A percentile compares a stretch with the other conserved stretches of the same genome.
These are phyloP conservation scores for Zygosaccharomyces sapae DNA, from an alignment of 1,139 yeast genomes.

Conservation along the genomic window DNA sequence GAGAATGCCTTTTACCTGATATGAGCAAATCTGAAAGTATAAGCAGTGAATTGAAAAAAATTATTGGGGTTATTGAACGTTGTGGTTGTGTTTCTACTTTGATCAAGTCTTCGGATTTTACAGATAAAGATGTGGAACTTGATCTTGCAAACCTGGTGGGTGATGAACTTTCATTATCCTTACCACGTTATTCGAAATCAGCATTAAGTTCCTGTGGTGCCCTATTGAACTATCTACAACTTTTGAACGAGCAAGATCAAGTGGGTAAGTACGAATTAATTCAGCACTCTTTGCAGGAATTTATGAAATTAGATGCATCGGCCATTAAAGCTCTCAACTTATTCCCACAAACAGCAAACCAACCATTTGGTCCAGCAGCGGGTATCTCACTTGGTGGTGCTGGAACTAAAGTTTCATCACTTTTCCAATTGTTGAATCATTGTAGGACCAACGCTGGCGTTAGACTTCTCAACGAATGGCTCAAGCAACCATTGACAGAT, in stretches of 20 bases:
- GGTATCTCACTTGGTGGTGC: conserved; percentile 18
- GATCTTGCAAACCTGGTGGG: conserved; percentile 65
- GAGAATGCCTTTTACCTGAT: conserved; percentile 69
- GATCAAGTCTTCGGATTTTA: conserved; percentile 53
- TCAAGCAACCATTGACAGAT: conserved; percentile 86
- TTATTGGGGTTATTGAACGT: conserved; percentile 62
- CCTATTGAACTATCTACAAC: conserved; percentile 48
- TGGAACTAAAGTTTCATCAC: conserved; percentile 52
- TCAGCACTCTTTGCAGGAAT: conserved; percentile 67
- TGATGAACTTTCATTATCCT: conserved; percentile 53
- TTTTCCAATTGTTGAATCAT: conserved; percentile 78
- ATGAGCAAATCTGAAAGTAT: conserved; percentile 40
- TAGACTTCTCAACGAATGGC: conserved; percentile 84
- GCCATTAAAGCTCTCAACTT: conserved; percentile 85
- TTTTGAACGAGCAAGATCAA: conserved; percentile 52
- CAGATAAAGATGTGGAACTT: conserved; percentile 59
- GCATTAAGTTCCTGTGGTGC: conserved; percentile 40
- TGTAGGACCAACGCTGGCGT: conserved; percentile 87
- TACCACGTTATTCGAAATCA: conserved; percentile 41
- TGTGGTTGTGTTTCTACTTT: conserved; percentile 71
- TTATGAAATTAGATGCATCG: conserved; percentile 85
- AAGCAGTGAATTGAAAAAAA: conserved; percentile 46
- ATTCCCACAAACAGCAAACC: conserved; percentile 50
- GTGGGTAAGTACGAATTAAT: conserved; percentile 54
- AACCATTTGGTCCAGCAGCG: conserved; percentile 18